Conservation (phyloP, 768 basidiomycete genomes). For the Rhodotorula babjevae region DNA sequence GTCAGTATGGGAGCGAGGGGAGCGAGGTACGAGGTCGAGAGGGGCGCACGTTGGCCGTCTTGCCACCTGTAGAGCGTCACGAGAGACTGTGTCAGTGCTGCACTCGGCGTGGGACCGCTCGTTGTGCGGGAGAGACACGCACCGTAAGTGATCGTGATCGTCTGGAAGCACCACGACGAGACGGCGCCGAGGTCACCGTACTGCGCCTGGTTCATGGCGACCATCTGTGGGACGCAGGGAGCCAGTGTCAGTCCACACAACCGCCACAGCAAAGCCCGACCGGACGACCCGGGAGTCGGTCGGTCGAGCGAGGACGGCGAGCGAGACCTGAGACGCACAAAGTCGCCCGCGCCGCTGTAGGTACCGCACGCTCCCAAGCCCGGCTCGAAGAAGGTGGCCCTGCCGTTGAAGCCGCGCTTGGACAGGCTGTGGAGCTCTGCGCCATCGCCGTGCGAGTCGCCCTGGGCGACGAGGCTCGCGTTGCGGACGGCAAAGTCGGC, state of each 20-base stretch:
- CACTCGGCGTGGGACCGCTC: too few relatives aligned
- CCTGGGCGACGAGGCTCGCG: background rate
- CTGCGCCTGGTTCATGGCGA: constrained; percentile 35
- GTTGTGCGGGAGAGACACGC: background rate
- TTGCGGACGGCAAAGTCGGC: background rate
- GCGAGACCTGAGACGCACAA: background rate
- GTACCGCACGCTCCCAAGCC: constrained; percentile 35
- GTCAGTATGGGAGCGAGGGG: background rate
- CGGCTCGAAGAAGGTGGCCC: constrained; percentile 23
- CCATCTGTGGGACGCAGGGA: constrained; percentile 15
- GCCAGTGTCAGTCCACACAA: background rate
- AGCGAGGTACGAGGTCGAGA: background rate
- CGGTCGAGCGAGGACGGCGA: background rate
- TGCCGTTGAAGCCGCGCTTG: constrained; percentile 31
- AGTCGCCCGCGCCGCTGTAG: constrained; percentile 12
- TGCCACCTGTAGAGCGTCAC: constrained; percentile 14
- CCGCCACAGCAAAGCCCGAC: too few relatives aligned
- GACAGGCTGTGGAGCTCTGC: constrained; percentile 8
- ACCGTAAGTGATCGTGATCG: constrained; percentile 51
- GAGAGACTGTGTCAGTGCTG: background rate
- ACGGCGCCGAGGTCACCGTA: constrained; percentile 36
- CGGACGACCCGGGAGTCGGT: too few relatives aligned
- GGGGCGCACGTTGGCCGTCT: background rate
- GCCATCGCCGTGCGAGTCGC: background rate
- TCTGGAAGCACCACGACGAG: constrained; percentile 49